These are phyloP conservation scores for Dictyophora rubrovolvata DNA, from an alignment of 768 basidiomycete species.

Conservation along the genomic window DNA sequence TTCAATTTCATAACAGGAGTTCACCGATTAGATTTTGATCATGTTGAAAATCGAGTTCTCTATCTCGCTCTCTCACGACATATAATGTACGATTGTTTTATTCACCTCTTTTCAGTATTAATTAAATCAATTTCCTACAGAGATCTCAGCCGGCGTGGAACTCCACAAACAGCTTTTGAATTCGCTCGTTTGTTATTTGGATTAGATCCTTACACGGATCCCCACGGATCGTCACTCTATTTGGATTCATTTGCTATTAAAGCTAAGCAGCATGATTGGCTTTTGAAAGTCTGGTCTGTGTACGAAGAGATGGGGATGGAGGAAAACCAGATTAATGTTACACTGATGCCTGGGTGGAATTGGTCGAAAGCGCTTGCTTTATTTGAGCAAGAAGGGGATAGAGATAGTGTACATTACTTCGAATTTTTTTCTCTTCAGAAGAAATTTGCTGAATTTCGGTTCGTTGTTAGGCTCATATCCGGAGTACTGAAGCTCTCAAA, in stretches of 20 bases:
- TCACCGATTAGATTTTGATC: constrained; percentile 81
- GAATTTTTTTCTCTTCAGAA: background rate
- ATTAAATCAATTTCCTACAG: constrained; percentile 25
- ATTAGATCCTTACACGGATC: constrained; percentile 80
- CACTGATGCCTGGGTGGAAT: constrained; percentile 65
- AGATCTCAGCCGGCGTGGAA: constrained; percentile 82
- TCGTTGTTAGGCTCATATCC: constrained; percentile 34
- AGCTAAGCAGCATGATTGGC: constrained; percentile 69
- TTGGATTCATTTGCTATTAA: constrained; percentile 83
- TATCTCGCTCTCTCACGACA: constrained; percentile 82
- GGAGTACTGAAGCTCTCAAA: constrained; percentile 57
- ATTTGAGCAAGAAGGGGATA: constrained; percentile 41
- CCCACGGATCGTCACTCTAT: constrained; percentile 75
- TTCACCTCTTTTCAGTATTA: background rate
- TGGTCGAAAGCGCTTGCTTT: constrained; percentile 60
- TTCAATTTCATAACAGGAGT: constrained; percentile 78
- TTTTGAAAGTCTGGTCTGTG: constrained; percentile 55
- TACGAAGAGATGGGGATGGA: constrained; percentile 24
- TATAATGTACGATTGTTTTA: constrained; percentile 45
- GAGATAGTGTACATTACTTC: constrained; percentile 31
- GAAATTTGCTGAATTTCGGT: constrained; percentile 6
- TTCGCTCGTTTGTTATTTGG: constrained; percentile 79
- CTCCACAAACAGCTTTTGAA: constrained; percentile 83
- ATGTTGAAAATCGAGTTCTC: constrained; percentile 86
- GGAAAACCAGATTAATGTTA: constrained; percentile 36